phyloP scores from a whole-genome alignment of 371 early-diverging fungal species.

The Mortierella sp. region DNA sequence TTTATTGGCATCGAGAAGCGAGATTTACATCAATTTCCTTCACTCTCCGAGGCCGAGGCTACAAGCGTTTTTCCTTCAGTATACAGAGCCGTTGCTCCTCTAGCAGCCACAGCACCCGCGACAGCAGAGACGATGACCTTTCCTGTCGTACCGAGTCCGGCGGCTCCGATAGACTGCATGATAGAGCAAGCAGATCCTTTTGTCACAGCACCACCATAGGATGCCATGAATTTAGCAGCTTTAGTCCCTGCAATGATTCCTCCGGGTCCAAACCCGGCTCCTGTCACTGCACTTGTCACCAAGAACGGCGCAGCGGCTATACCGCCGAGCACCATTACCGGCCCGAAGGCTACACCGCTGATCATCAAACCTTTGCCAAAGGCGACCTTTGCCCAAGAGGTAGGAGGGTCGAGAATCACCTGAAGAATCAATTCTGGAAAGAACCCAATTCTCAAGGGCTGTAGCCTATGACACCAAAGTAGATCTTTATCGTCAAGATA shows the following conservation, averaged over 20 bases:
- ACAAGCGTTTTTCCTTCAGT: not conserved
- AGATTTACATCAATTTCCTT: not conserved
- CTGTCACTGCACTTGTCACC: not conserved
- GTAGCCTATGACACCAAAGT: not conserved
- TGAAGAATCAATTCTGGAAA: not conserved
- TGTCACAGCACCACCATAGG: constrained; percentile 21
- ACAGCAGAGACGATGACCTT: not conserved
- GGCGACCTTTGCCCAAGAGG: not conserved
- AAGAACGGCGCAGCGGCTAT: not conserved
- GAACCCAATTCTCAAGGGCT: not conserved
- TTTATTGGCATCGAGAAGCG: too few relatives aligned
- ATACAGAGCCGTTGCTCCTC: not conserved
- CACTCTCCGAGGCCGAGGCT: too few relatives aligned
- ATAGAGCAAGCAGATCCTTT: constrained; percentile 16
- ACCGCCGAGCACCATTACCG: not conserved
- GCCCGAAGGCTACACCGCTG: too few relatives aligned
- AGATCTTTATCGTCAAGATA: not conserved
- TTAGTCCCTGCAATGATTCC: constrained; percentile 13
- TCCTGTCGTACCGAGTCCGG: not conserved
- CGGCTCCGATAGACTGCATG: constrained; percentile 30
- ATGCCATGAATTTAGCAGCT: constrained; percentile 24
- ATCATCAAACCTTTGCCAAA: not conserved
- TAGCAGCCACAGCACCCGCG: constrained; percentile 1
- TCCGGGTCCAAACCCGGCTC: not conserved
- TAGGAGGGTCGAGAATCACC: not conserved